phyloP scores from a whole-genome alignment of 1,284 basidiomycete species.

The Singerocomus rubriflavus region DNA sequence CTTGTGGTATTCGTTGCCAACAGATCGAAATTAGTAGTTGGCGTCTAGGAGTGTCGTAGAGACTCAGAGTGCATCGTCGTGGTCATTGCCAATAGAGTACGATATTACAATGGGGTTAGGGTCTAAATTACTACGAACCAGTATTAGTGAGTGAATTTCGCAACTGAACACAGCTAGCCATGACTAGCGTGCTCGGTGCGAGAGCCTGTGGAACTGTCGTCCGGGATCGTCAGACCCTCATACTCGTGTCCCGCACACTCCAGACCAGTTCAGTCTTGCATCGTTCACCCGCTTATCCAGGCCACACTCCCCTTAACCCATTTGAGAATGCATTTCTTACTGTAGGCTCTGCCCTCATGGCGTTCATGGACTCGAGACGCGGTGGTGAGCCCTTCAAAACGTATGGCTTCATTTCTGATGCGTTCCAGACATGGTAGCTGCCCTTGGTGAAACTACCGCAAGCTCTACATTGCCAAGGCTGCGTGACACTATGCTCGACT shows the following conservation, averaged over 20 bases:
- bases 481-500: conserved; percentile 76
- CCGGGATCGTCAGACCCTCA: neutral
- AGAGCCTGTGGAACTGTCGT: neutral
- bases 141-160: too few species aligned
- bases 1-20: neutral
- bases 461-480: conserved; percentile 78
- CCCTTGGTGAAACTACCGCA: conserved; percentile 87
- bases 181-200: neutral
- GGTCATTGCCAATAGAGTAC: neutral
- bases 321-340: conserved; percentile 87
- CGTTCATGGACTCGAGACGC: conserved; percentile 79
- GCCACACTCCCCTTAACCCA: conserved; percentile 78
- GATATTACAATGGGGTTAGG: conserved; percentile 19
- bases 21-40: neutral
- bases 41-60: neutral
- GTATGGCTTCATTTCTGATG: conserved; percentile 2
- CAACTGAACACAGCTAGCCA: neutral
- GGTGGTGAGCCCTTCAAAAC: conserved; percentile 59
- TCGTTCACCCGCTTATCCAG: conserved; percentile 54
- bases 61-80: neutral
- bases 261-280: conserved; percentile 17
- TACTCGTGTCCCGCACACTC: conserved; percentile 5
- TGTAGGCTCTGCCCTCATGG: conserved; percentile 81
- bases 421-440: conserved; percentile 84
- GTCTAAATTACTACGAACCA: neutral